Percentiles rank a stretch among this genome's conserved stretches.
These are phyloP conservation scores for Amanita rubescens DNA, from an alignment of 768 basidiomycete species.

Conservation along the genomic window DNA sequence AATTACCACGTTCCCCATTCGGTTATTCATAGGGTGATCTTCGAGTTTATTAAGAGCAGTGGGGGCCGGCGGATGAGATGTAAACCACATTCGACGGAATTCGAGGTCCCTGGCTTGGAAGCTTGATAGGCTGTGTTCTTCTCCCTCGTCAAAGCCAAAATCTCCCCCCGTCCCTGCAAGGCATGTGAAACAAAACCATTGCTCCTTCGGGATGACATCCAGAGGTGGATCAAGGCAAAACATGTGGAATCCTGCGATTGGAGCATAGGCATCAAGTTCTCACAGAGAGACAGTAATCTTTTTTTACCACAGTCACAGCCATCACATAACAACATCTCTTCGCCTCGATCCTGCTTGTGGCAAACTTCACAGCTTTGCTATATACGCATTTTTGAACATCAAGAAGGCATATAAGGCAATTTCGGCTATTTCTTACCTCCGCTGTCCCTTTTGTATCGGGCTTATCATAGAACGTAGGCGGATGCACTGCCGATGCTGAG, in stretches of 20 bases:
- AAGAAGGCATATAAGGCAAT: constrained; percentile 18
- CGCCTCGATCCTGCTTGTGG: constrained; percentile 78
- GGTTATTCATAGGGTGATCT: constrained; percentile 43
- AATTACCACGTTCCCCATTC: constrained; percentile 55
- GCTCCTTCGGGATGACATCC: constrained; percentile 76
- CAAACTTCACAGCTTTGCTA: constrained; percentile 93
- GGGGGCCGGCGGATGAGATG: constrained; percentile 54
- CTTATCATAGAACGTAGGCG: constrained; percentile 44
- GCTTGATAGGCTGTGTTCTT: constrained; percentile 87
- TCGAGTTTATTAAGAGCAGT: constrained; percentile 25
- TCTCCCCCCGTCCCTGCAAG: constrained; percentile 88
- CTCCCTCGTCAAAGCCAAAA: constrained; percentile 97
- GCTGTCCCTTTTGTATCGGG: constrained; percentile 37
- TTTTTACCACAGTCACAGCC: constrained; percentile 39
- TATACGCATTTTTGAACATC: constrained; percentile 19
- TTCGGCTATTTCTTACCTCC: constrained; percentile 40
- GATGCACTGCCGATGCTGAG: constrained; percentile 32
- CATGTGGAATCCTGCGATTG: constrained; percentile 80
- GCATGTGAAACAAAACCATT: constrained; percentile 95
- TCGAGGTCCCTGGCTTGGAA: constrained; percentile 89
- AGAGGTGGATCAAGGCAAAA: constrained; percentile 94
- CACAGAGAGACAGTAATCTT: not conserved
- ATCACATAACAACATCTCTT: constrained; percentile 77
- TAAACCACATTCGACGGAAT: constrained; percentile 87
- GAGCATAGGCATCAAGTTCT: constrained; percentile 8